Percentiles rank a stretch among this genome's conserved stretches.
These are phyloP conservation scores for Podila minutissima DNA, from an alignment of 192 early-diverging fungal genomes.

Conservation along the genomic window DNA sequence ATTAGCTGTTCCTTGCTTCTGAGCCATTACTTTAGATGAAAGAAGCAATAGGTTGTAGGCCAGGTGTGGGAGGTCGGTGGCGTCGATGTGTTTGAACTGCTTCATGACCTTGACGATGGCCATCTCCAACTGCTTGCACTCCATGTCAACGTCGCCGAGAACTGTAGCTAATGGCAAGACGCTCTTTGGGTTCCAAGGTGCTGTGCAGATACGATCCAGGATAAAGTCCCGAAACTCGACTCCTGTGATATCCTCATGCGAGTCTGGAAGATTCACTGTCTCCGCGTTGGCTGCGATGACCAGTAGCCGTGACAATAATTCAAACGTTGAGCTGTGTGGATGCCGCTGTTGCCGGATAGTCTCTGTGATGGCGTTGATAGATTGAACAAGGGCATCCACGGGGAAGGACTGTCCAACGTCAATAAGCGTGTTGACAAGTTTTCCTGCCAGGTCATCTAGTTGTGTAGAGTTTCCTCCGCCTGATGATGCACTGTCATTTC, in stretches of 20 bases:
- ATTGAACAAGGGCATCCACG: slow-evolving; percentile 26
- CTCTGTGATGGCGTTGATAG: slow-evolving; percentile 32
- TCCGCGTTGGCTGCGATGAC: slow-evolving; percentile 24
- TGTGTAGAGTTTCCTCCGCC: slow-evolving; percentile 6
- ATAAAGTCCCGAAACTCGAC: slow-evolving; percentile 42
- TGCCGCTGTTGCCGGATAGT: slow-evolving; percentile 25
- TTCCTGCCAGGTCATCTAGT: slow-evolving; percentile 26
- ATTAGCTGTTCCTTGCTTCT: not conserved
- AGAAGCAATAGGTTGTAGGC: slow-evolving; percentile 75
- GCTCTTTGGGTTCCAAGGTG: slow-evolving; percentile 43
- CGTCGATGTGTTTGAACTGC: slow-evolving; percentile 56
- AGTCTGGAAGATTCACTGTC: slow-evolving; percentile 15
- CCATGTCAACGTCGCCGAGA: slow-evolving; percentile 47
- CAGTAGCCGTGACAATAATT: slow-evolving; percentile 39
- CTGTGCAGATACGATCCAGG: slow-evolving; percentile 45
- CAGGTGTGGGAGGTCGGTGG: slow-evolving; percentile 68
- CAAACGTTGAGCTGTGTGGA: slow-evolving; percentile 40
- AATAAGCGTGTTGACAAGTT: slow-evolving; percentile 32
- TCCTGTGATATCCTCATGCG: slow-evolving; percentile 31
- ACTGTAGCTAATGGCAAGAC: slow-evolving; percentile 43
- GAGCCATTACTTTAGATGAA: slow-evolving; percentile 59
- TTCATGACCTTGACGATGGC: slow-evolving; percentile 52
- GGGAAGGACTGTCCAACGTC: slow-evolving; percentile 39
- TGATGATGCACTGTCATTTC: not conserved
- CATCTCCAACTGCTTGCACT: slow-evolving; percentile 34